Percentiles rank a stretch among this genome's conserved stretches.
Conservation (phyloP, 2,329 filamentous ascomycete genomes). For the Coniochaeta sp. region DNA sequence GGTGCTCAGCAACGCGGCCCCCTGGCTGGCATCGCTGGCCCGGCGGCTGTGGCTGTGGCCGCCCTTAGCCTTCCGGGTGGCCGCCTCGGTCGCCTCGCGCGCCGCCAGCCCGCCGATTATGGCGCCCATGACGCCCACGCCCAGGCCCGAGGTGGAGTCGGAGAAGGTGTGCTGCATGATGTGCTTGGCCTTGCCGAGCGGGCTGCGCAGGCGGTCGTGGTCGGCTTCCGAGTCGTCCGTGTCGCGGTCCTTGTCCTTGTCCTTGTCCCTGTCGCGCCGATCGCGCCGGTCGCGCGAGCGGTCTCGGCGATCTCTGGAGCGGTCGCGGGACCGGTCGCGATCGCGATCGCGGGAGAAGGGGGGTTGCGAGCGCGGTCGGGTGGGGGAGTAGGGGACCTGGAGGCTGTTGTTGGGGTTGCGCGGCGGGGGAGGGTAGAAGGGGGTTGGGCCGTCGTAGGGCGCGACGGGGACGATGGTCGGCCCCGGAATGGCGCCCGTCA, state of each 20-base stretch:
- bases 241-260: not conserved
- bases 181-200: conserved; percentile 30
- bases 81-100: conserved; percentile 35
- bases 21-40: conserved; percentile 18
- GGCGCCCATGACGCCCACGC: conserved; percentile 44
- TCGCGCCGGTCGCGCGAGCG: not conserved
- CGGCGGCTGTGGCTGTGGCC: conserved; percentile 18
- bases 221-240: not conserved
- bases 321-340: conserved; percentile 13
- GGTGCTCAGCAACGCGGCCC: conserved; percentile 35
- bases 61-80: conserved; percentile 14
- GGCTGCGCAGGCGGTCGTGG: conserved; percentile 15
- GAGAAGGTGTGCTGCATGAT: conserved; percentile 39
- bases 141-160: conserved; percentile 38
- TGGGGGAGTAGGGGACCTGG: not conserved
- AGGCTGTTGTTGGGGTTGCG: conserved; percentile 4
- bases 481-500: conserved; percentile 4
- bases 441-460: conserved; percentile 17
- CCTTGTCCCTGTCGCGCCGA: conserved; percentile 2
- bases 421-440: conserved; percentile 13
- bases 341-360: conserved; percentile 19
- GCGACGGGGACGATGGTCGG: conserved; percentile 11
- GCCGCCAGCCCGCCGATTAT: conserved; percentile 47
- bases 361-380: conserved; percentile 25
- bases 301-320: conserved; percentile 6